These are phyloP conservation scores for Teunomyces funiuensis DNA, from an alignment of 805 yeast genomes.

Conservation along the genomic window DNA sequence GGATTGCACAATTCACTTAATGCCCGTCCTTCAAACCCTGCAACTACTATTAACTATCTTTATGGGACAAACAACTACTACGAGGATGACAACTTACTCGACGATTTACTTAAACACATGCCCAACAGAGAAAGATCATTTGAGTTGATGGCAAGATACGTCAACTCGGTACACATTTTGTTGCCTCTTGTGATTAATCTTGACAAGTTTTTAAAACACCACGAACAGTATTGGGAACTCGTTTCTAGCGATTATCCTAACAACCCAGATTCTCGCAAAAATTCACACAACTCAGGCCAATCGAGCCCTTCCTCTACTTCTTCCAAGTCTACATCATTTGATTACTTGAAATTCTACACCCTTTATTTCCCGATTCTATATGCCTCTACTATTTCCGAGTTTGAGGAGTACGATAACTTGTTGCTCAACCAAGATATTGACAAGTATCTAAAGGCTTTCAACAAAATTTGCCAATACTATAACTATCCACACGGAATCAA, in stretches of 20 bases:
- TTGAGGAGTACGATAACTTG: slow-evolving; percentile 54
- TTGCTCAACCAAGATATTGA: slow-evolving; percentile 49
- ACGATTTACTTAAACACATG: slow-evolving; percentile 41
- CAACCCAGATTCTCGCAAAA: neutral
- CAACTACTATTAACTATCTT: slow-evolving; percentile 31
- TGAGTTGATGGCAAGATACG: slow-evolving; percentile 48
- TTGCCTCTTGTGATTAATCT: slow-evolving; percentile 51
- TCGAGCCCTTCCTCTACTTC: slow-evolving; percentile 8
- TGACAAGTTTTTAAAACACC: slow-evolving; percentile 42
- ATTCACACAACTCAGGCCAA: neutral
- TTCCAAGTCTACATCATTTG: slow-evolving; percentile 19
- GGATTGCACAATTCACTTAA: slow-evolving; percentile 27
- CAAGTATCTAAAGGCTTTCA: slow-evolving; percentile 48
- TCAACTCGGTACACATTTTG: slow-evolving; percentile 55
- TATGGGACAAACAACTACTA: slow-evolving; percentile 42
- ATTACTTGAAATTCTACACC: slow-evolving; percentile 45
- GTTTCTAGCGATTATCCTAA: neutral
- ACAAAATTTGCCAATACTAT: slow-evolving; percentile 48
- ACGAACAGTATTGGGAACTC: slow-evolving; percentile 50
- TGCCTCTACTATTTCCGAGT: slow-evolving; percentile 59
- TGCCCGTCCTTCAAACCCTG: slow-evolving; percentile 34
- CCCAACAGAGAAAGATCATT: slow-evolving; percentile 48
- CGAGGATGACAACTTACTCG: slow-evolving; percentile 32
- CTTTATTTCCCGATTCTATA: slow-evolving; percentile 53
- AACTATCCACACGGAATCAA: slow-evolving; percentile 50